Conservation (phyloP, 139 green algal species). For the Mychonastes homosphaera region DNA sequence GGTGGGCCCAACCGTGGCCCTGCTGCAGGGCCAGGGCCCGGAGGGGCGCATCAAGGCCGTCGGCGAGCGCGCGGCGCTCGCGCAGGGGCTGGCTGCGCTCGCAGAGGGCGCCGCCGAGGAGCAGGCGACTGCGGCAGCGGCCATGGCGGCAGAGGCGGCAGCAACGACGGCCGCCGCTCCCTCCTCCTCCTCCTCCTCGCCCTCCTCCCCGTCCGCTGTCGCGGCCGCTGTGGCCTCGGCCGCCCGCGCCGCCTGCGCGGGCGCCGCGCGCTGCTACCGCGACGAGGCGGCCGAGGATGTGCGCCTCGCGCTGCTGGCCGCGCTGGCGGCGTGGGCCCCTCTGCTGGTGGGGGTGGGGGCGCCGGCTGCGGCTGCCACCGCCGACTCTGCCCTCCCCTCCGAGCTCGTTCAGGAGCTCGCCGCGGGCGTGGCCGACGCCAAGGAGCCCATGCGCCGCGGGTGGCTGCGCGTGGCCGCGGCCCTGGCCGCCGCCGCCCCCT, state of each 20-base stretch:
- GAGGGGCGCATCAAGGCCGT: constrained; percentile 58
- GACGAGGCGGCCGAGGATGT: constrained; percentile 24
- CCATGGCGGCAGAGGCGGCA: neutral
- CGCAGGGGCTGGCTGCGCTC: constrained; percentile 31
- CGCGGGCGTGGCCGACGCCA: constrained; percentile 17
- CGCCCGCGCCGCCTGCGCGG: neutral
- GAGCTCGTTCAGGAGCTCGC: constrained; percentile 5
- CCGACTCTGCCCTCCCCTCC: neutral
- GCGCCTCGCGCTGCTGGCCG: constrained; percentile 31
- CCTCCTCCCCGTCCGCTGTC: neutral
- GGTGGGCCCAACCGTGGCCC: constrained; percentile 14
- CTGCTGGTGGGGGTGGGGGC: constrained; percentile 4
- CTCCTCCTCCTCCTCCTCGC: constrained; percentile 12
- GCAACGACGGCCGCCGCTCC: neutral
- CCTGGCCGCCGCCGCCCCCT: constrained; percentile 13
- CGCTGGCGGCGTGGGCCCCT: constrained; percentile 35
- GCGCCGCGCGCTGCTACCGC: neutral
- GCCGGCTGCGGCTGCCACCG: neutral
- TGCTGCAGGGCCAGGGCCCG: constrained; percentile 48
- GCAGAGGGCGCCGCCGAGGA: neutral
- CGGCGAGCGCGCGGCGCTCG: constrained; percentile 45
- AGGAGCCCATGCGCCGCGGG: constrained; percentile 18
- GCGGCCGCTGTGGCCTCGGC: neutral
- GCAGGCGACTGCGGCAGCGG: neutral
- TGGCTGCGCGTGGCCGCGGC: constrained; percentile 3